Evolutionary conservation across 2,329 filamentous ascomycete genomes (phyloP), one percentile per base, ranked within the genome.

Genomic region (Aspergillus pseudoterreus): DNA sequence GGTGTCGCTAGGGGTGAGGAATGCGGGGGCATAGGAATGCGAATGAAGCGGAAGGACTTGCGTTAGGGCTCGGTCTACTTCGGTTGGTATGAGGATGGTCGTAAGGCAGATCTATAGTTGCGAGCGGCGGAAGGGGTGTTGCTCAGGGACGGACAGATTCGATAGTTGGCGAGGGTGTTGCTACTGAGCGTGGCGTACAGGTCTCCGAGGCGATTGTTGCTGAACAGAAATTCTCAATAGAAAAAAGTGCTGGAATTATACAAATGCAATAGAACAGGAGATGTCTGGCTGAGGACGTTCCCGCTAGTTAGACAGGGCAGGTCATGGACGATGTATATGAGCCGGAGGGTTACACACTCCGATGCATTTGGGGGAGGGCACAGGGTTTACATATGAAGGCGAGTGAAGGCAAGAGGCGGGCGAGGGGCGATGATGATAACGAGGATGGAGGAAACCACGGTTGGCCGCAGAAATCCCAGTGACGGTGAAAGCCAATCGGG

Each of bases 1-100:
- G 15, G 19, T 53, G 57, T 45, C 55, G 57, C 52, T 61, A 47
- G 48, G 22, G 51, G 44, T 45, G 55, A 58, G 43, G 52, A 19
- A 24, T 42, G 47, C 50, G 41, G 21, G 49, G 45, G 43, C 30
- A 30, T 30, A 30, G 6, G 27, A 11, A 30, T 30, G 27, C 27
- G 27, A 30, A 30, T 30, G 9, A 8, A 22, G 22, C 22, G 2
- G 6, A 27, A 9, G 27, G 27, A 9, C 27, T 10, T 30, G 27
- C 27, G 27, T 30, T 1, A 22, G 27, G 27, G 27, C 27, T 30
- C 38, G 14, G 45, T 51, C 54, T 58, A 53, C 57, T 55, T 17
- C 39, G 36, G 39, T 45, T 6, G 14, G 10, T 30, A 10, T 11
- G 27, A 30, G 8, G 27, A 30, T 30, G 10, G 27, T 30, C 9